Evolutionary conservation across 1,284 basidiomycete species (phyloP).

Genomic region (Exobasidium rhododendri): DNA sequence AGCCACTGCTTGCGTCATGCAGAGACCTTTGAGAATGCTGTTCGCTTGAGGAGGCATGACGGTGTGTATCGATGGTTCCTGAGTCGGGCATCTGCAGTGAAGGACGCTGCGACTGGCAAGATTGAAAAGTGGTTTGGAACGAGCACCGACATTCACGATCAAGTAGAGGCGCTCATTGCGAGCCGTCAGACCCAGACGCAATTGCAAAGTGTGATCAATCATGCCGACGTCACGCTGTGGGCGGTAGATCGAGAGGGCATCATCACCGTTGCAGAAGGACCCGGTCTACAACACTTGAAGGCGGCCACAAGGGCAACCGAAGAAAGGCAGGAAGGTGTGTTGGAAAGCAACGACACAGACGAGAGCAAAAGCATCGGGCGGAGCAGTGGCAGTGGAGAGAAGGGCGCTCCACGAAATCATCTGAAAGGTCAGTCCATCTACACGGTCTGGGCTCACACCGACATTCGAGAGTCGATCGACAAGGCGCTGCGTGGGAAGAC

Average conservation of each 20-base stretch:
- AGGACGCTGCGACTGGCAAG: slow-evolving; percentile 35
- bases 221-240: slow-evolving; percentile 30
- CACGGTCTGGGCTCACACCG: slow-evolving; percentile 39
- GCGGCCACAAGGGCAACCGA: slow-evolving; percentile 38
- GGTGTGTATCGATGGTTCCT: slow-evolving; percentile 50
- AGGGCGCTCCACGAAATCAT: slow-evolving; percentile 21
- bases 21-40: slow-evolving; percentile 52
- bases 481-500: slow-evolving; percentile 38
- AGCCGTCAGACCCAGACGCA: slow-evolving; percentile 41
- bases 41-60: slow-evolving; percentile 46
- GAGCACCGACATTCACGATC: slow-evolving; percentile 47
- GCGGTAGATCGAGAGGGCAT: slow-evolving; percentile 26
- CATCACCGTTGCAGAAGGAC: slow-evolving; percentile 46
- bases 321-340: not conserved
- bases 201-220: slow-evolving; percentile 47
- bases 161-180: slow-evolving; percentile 43
- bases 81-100: slow-evolving; percentile 48
- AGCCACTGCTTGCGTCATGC: slow-evolving; percentile 52
- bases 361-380: slow-evolving; percentile 1
- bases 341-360: too few species aligned
- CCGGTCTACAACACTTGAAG: slow-evolving; percentile 41
- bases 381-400: slow-evolving; percentile 6
- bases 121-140: slow-evolving; percentile 54
- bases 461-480: slow-evolving; percentile 33
- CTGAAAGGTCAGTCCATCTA: slow-evolving; percentile 45